Evolutionary conservation across 2,329 filamentous ascomycete genomes (phyloP).

Genomic region (Penicillium crustosum): DNA sequence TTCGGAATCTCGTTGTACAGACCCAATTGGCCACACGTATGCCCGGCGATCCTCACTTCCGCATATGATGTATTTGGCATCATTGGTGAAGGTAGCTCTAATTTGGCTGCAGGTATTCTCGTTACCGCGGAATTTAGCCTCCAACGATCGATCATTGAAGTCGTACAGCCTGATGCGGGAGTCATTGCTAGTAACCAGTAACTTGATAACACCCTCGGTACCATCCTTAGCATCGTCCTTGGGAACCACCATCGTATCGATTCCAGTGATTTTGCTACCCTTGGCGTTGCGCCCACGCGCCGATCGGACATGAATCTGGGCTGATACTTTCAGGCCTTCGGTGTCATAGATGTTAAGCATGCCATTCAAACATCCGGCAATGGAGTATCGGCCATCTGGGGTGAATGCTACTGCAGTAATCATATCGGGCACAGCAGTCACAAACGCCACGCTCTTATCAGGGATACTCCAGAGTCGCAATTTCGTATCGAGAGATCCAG

Average conservation of each 20-base stretch:
- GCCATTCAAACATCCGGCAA: slow-evolving; percentile 83
- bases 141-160: slow-evolving; percentile 76
- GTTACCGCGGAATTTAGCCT: slow-evolving; percentile 87
- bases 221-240: slow-evolving; percentile 54
- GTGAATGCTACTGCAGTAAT: slow-evolving; percentile 94
- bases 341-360: slow-evolving; percentile 90
- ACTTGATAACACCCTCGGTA: slow-evolving; percentile 68
- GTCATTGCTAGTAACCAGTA: slow-evolving; percentile 92
- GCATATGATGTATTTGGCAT: slow-evolving; percentile 81
- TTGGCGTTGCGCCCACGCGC: slow-evolving; percentile 90
- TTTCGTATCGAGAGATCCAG: slow-evolving; percentile 85
- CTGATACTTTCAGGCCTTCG: slow-evolving; percentile 78
- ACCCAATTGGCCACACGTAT: slow-evolving; percentile 80
- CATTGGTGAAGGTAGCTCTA: slow-evolving; percentile 82
- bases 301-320: slow-evolving; percentile 90
- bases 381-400: slow-evolving; percentile 84
- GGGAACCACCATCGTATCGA: slow-evolving; percentile 69
- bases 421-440: slow-evolving; percentile 74
- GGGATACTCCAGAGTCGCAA: slow-evolving; percentile 94
- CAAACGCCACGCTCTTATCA: slow-evolving; percentile 87
- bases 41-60: slow-evolving; percentile 88
- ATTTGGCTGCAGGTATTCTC: slow-evolving; percentile 91
- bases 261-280: slow-evolving; percentile 95
- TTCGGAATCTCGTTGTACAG: slow-evolving; percentile 67
- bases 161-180: slow-evolving; percentile 89